These are phyloP conservation scores for Claviceps arundinis DNA, from an alignment of 2,329 filamentous ascomycete species.

Conservation along the genomic window DNA sequence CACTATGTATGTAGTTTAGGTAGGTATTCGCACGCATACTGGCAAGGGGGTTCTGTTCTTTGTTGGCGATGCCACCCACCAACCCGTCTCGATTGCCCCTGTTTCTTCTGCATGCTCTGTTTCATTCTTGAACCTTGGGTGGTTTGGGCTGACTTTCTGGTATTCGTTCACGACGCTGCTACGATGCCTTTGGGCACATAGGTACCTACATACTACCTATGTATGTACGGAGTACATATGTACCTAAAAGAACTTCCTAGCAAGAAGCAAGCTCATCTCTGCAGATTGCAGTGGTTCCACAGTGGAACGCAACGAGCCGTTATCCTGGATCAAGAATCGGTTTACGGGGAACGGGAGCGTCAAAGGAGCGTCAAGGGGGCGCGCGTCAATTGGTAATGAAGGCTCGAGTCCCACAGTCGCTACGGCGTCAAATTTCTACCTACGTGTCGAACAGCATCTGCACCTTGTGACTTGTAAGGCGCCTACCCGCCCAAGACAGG, in stretches of 20 bases:
- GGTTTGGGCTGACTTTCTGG: background rate
- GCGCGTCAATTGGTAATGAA: no score
- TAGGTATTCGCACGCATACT: background rate
- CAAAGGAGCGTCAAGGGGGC: background rate
- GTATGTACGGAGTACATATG: no score
- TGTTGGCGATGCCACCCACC: background rate
- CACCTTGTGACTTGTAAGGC: background rate
- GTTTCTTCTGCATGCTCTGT: background rate
- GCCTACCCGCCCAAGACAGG: no score
- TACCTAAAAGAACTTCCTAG: background rate
- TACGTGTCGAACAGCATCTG: background rate
- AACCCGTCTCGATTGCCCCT: background rate
- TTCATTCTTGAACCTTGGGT: background rate
- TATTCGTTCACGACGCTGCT: background rate
- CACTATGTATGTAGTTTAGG: no score
- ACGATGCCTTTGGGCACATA: background rate
- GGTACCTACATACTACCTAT: no score
- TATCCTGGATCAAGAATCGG: background rate
- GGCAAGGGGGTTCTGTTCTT: background rate
- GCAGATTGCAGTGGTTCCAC: background rate
- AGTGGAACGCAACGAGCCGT: background rate
- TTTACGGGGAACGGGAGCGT: background rate
- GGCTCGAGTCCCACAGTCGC: background rate
- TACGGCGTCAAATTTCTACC: background rate
- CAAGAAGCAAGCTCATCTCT: background rate